Base-by-base conservation (phyloP, 169 alveolate species). In the Plasmodium relictum region DNA sequence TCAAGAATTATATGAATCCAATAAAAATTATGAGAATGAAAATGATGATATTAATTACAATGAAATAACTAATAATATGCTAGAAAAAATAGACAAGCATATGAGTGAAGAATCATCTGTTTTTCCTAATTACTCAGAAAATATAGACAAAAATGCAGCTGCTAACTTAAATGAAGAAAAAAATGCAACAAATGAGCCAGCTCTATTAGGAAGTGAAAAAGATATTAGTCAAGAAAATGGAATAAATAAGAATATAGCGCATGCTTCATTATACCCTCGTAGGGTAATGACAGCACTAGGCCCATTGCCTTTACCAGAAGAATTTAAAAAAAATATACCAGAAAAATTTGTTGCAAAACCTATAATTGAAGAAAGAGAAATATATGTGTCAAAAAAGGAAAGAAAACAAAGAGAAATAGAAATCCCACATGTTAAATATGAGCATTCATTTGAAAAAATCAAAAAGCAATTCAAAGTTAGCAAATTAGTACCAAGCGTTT, bases 211-310 rank as follows among this genome's bases (percentile, higher is more conserved):
- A 22, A 74, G 61, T 62, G 88, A 24, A 0, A 44, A 59, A 14
- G 24, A 20, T 61, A 2, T 8, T 39, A 61, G 61, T 52, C 42
- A 22, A 18, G 54, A 26, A 26, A 74, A 62, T 3, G 50, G 68
- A 65, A 48, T 65, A 78, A 66, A 66, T 65, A 59, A 76, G 71
- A 74, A 73, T 74, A 54, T 88, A 39, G 42, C 69, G 14, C 86
- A 91, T 37, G 78, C 52, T 8, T 88, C 87, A 31, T 58, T 89
- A 8, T 90, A 88, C 37, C 96, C 96, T 37, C 96, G 96, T 45
- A 93, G 93, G 66, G 97, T 95, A 9, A 95, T 95, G 97, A 95
- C 97, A n/a, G 95, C 96, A 16, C 80, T 95, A 48, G 97, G 97
- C 0, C 97, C 97, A 12, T 92, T 95, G 48, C 97, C 97, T 41